Conservation (phyloP, 2,329 filamentous ascomycete species). For the Fusarium tanahbumbuense region DNA sequence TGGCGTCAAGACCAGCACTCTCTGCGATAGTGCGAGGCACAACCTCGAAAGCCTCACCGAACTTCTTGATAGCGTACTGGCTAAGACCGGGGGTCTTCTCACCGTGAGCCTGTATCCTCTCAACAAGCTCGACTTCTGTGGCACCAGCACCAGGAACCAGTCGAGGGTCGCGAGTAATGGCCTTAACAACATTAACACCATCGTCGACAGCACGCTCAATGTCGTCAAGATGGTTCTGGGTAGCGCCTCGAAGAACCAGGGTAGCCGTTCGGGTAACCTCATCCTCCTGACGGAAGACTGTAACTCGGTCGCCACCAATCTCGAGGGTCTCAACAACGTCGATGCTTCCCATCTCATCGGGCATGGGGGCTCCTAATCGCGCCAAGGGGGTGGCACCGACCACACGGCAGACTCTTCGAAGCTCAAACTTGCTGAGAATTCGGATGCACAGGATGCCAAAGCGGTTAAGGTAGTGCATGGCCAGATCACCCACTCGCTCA, state of each 20-base stretch:
- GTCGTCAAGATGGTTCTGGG: slow-evolving; percentile 97
- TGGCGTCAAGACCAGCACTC: slow-evolving; percentile 94
- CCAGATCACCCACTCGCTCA: slow-evolving; percentile 93
- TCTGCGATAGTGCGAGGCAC: slow-evolving; percentile 94
- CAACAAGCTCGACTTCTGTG: slow-evolving; percentile 92
- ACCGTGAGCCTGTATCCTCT: slow-evolving; percentile 88
- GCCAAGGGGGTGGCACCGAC: slow-evolving; percentile 97
- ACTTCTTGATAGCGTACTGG: slow-evolving; percentile 98
- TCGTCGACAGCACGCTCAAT: slow-evolving; percentile 97
- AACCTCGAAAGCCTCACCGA: slow-evolving; percentile 96
- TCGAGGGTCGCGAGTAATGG: slow-evolving; percentile 91
- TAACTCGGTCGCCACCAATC: slow-evolving; percentile 97
- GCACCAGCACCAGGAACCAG: slow-evolving; percentile 95
- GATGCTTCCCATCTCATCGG: slow-evolving; percentile 97
- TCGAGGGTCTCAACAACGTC: slow-evolving; percentile 97
- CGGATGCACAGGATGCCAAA: slow-evolving; percentile 97
- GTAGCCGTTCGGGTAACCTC: slow-evolving; percentile 93
- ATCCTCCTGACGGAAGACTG: slow-evolving; percentile 96
- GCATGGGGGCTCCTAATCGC: slow-evolving; percentile 95
- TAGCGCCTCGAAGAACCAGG: slow-evolving; percentile 92
- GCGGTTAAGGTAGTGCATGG: slow-evolving; percentile 97
- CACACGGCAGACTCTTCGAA: slow-evolving; percentile 92
- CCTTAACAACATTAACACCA: slow-evolving; percentile 98
- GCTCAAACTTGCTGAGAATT: slow-evolving; percentile 97
- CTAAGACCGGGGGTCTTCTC: slow-evolving; percentile 93